A percentile compares a stretch with the other conserved stretches of the same genome.
phyloP scores from a whole-genome alignment of 1,284 basidiomycete species.

The Schizophyllum amplum region DNA sequence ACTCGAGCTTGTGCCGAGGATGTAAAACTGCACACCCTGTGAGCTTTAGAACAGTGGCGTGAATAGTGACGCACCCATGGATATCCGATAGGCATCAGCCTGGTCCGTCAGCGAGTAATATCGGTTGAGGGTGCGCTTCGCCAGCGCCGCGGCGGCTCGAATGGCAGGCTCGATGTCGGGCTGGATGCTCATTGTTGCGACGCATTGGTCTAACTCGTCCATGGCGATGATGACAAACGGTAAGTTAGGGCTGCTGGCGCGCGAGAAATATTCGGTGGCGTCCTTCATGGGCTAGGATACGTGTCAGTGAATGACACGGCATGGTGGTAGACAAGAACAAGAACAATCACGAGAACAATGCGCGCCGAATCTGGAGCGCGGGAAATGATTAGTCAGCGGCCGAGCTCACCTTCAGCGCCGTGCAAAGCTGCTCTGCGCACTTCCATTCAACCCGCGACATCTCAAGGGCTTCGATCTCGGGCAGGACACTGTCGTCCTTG shows the following conservation, averaged over 20 bases:
- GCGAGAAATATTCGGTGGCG: slow-evolving; percentile 24
- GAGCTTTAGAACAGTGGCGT: not conserved
- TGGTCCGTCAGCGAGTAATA: slow-evolving; percentile 17
- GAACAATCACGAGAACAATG: not conserved
- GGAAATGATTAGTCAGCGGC: not conserved
- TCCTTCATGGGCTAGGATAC: slow-evolving; percentile 23
- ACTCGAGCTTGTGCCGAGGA: slow-evolving; percentile 20
- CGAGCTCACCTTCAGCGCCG: not conserved
- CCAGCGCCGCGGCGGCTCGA: not conserved
- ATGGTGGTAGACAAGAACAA: not conserved
- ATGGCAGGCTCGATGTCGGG: slow-evolving; percentile 10
- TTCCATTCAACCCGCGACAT: not conserved
- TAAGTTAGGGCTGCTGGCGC: slow-evolving; percentile 15
- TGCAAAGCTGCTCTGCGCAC: not conserved
- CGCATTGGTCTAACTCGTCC: slow-evolving; percentile 21
- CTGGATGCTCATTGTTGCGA: slow-evolving; percentile 12
- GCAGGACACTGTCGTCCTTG: not conserved
- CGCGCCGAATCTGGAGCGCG: not conserved
- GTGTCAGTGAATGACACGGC: not conserved
- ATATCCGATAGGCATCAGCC: slow-evolving; percentile 16
- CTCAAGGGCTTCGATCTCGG: not conserved
- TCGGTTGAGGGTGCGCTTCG: slow-evolving; percentile 14
- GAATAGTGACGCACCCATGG: slow-evolving; percentile 15
- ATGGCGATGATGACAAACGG: slow-evolving; percentile 26
- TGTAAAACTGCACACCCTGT: slow-evolving; percentile 17